Evolutionary conservation across 768 basidiomycete species (phyloP), one percentile per base, ranked within the genome.

Genomic region (Pleurotus citrinopileatus): DNA sequence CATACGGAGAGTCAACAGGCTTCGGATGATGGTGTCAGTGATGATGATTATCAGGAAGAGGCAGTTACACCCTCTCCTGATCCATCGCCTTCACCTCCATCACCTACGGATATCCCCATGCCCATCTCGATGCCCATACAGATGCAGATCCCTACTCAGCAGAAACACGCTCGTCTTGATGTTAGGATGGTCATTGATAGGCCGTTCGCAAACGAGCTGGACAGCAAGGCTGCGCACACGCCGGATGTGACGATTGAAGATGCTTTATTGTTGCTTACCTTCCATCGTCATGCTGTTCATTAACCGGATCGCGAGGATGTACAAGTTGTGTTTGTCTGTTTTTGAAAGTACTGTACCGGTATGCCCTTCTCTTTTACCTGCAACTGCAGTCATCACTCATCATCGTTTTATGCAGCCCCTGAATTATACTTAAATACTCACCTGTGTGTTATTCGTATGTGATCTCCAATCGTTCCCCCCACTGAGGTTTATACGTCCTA

Each of bases 51-150:
- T 58, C 83, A 86, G 55, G 20, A 44, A 36, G 87, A 90, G 63
- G 85, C 84, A 9, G 82, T 89, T 22, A 89, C 87, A 0, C 88
- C 88, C 12, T 82, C 83, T 2, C 83, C 86, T 15, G 79, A 78
- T 36, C 71, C 76, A 27, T 72, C 70, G 7, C 72, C 52, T 22
- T 38, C 45, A 9, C 52, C 55, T 17, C 27, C 53, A 40, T 53
- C 56, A 45, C 54, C 57, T 57, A 32, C 42, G 4, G 36, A 42
- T 27, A 44, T 38, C 26, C 42, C 34, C 28, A 52, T 34, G 38
- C 36, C 50, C n/a, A 53, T 50, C 6, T 40, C 48, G 19, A 23
- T 55, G 47, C 29, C 46, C 23, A 42, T 32, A 26, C 23, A 52
- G 32, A 42, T 32, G 34, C 23, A 52, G 34, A 19, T 50, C 20